Conservation (phyloP, 257 asterid genomes). For the Galeopsis tetrahit region DNA sequence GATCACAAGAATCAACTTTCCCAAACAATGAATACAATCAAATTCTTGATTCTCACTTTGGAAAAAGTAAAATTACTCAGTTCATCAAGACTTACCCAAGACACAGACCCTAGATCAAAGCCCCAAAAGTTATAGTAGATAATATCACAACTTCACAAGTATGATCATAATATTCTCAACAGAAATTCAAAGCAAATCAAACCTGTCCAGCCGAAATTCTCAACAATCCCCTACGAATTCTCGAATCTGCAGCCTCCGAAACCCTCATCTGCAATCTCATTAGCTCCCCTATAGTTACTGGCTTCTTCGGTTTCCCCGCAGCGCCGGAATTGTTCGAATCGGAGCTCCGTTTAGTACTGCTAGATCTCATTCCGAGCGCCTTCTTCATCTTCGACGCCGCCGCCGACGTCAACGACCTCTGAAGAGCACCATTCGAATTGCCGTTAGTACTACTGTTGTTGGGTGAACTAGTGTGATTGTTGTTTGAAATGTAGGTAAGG, state of each 20-base stretch:
- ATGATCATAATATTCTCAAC: slow-evolving; percentile 5
- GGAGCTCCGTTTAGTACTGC: slow-evolving; percentile 54
- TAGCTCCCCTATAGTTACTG: slow-evolving; percentile 82
- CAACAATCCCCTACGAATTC: slow-evolving; percentile 91
- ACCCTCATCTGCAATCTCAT: slow-evolving; percentile 92
- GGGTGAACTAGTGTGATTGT: slow-evolving; percentile 35
- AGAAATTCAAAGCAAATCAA: slow-evolving; percentile 21
- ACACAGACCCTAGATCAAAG: slow-evolving; percentile 35
- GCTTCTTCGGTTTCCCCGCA: slow-evolving; percentile 75
- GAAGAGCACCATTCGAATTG: slow-evolving; percentile 49
- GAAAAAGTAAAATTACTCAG: background rate
- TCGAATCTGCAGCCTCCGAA: slow-evolving; percentile 74
- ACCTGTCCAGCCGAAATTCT: slow-evolving; percentile 99
- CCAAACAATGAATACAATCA: slow-evolving; percentile 18
- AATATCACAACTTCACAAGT: background rate
- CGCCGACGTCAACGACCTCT: slow-evolving; percentile 84
- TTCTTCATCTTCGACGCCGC: slow-evolving; percentile 99
- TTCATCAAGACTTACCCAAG: background rate
- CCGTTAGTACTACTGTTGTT: slow-evolving; percentile 27
- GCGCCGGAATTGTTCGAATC: slow-evolving; percentile 58
- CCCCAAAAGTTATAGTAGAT: background rate
- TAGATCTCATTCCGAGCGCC: slow-evolving; percentile 93
- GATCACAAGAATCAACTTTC: slow-evolving; percentile 24
- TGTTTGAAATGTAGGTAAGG: slow-evolving; percentile 54
- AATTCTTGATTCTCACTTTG: slow-evolving; percentile 20